A percentile compares a stretch with the other conserved stretches of the same genome.
Evolutionary conservation across 139 green algal species (phyloP).

Genomic region (Desmodesmus armatus): DNA sequence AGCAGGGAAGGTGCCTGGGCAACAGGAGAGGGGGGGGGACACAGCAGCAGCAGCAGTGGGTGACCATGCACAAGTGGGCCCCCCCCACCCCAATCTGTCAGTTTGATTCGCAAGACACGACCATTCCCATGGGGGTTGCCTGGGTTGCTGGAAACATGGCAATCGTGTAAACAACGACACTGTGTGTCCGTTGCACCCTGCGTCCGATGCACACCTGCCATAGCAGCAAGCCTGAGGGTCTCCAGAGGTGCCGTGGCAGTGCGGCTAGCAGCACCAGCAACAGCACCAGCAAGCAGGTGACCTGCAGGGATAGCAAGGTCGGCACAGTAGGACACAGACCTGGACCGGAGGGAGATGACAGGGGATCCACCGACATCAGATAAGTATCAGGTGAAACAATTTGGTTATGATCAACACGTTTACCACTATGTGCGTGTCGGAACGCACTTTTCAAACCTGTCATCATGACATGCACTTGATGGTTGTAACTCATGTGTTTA

Average conservation of each 20-base stretch:
- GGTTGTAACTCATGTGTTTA: background rate
- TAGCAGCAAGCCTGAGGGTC: conserved; percentile 79
- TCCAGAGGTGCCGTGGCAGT: conserved; percentile 87
- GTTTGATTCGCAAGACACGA: too few relatives aligned
- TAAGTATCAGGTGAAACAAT: background rate
- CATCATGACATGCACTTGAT: background rate
- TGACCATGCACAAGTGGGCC: too few relatives aligned
- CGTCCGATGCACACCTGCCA: conserved; percentile 60
- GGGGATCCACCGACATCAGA: background rate
- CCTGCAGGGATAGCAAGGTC: conserved; percentile 18
- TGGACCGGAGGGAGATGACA: background rate
- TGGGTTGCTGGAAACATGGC: too few relatives aligned
- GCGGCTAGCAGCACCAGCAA: conserved; percentile 79
- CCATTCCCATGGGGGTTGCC: too few relatives aligned
- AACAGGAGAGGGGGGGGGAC: background rate
- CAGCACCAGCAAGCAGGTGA: conserved; percentile 83
- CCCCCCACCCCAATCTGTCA: too few relatives aligned
- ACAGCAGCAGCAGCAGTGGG: conserved; percentile 6
- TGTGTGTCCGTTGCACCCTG: background rate
- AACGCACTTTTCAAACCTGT: background rate
- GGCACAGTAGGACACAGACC: background rate
- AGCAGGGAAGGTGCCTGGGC: conserved; percentile 8
- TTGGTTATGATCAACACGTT: background rate
- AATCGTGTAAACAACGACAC: background rate
- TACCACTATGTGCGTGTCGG: too few relatives aligned